Base-by-base conservation (phyloP, 192 early-diverging fungal genomes). In the Paraglomus brasilianum region DNA sequence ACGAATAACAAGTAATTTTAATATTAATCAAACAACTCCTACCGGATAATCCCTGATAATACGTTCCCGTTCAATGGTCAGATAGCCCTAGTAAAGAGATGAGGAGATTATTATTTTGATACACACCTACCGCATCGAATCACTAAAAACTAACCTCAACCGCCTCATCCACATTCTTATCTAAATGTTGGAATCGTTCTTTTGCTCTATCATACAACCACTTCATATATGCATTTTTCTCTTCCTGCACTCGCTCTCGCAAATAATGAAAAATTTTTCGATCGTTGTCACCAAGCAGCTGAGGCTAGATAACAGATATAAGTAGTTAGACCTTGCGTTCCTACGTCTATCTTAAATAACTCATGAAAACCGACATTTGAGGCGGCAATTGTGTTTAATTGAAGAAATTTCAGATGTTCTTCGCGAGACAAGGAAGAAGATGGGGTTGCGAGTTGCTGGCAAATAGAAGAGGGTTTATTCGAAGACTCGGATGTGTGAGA, bases 31-130 rank as follows among this genome's bases (percentile, higher is more conserved):
- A 14, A 30, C 17, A 46, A 11, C 55, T 46, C 67, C 15, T 47
- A 69, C 67, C 6, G 67, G 51, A 57, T 69, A 69, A 22, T 48
- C 49, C n/a, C 55, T 58, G 11, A 45, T 43, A 45, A 46, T 22
- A 8, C 42, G 22, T 24, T 42, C 8, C 44, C 67, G 44, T 5
- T 49, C 21, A 13, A 44, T 17, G 14, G 14, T 42, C 22, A 55
- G 38, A n/a, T 57, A 55, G 4, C 39, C 14, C 67, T 69, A 24
- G 43, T 49, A 19, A 50, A 40, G 39, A 51, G 42, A 48, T 48
- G 0, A 21, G 14, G 10, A 67, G 0, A 9, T 22, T 11, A 49
- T 38, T 40, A 52, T 15, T 40, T 50, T 15, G 22, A 57, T 52
- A 14, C 4, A 10, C 21, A 49, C 17, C 36, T 43, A 13, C 6